Conservation (phyloP, 306 rosid genomes). For the Echinosophora koreensis region DNA sequence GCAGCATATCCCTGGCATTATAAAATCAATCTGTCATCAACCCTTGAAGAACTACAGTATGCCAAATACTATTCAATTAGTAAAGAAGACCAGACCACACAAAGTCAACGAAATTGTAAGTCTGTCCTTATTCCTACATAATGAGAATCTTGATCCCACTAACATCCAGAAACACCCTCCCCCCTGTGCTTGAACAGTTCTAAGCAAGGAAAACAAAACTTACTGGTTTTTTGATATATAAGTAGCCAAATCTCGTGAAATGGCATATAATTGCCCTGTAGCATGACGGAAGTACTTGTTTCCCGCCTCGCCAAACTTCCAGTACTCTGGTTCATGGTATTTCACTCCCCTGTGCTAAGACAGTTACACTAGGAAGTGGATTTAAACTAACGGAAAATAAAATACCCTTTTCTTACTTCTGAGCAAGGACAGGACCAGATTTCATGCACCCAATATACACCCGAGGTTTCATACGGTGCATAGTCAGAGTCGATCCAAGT, state of each 20-base stretch:
- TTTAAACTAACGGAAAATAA: conserved; percentile 15
- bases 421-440: conserved; percentile 90
- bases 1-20: conserved; percentile 72
- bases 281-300: conserved; percentile 95
- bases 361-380: conserved; percentile 41
- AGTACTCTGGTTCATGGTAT: conserved; percentile 93
- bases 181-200: conserved; percentile 18
- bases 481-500: conserved; percentile 67
- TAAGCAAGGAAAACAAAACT: conserved; percentile 45
- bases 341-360: conserved; percentile 75
- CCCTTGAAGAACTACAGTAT: conserved; percentile 23
- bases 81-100: conserved; percentile 23
- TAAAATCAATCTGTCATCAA: conserved; percentile 25
- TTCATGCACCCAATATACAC: conserved; percentile 96
- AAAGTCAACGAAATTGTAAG: conserved; percentile 14
- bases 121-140: not conserved
- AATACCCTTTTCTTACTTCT: conserved; percentile 66
- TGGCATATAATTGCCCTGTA: conserved; percentile 87
- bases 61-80: conserved; percentile 31
- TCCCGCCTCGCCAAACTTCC: conserved; percentile 90
- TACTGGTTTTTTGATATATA: conserved; percentile 81
- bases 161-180: not conserved
- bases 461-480: conserved; percentile 69
- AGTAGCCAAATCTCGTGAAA: conserved; percentile 85
- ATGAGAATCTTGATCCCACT: conserved; percentile 29